Base-by-base conservation (phyloP, 768 basidiomycete species). In the Pholiota molesta region DNA sequence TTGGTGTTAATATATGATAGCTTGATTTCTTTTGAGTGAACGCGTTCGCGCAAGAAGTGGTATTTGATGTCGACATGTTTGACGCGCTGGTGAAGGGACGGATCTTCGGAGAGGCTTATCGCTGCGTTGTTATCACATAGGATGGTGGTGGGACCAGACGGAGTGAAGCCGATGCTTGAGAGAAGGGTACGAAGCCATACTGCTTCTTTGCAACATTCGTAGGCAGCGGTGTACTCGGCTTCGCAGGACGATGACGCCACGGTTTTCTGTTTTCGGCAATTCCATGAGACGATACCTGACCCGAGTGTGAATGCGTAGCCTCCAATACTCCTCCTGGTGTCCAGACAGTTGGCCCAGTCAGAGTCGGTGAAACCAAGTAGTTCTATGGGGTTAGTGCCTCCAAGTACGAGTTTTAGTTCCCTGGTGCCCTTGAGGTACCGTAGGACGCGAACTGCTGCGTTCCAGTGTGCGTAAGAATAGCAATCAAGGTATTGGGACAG, bases 201-300 rank as follows among this genome's bases (percentile, higher is more conserved):
- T 6, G 29, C 29, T 29, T 29, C 40, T 52, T 52, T 51, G 29
- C 21, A 26, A 17, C 21, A 21, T 31, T 52, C 52, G 21, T 8
- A 52, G 9, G 19, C 52, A 23, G 80, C 78, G 45, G 81, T 77
- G 64, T 83, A 82, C 65, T 84, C 81, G 0, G 81, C 77, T 66
- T 83, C 77, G 11, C 67, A 64, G 1, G 72, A 66, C 5, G 75
- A 77, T 9, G 68, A 52, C 0, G 74, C 68, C 17, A 75, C 67
- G 0, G 68, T 74, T 21, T 66, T 59, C 54, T 81, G 80, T 51
- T 74, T 73, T 52, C 71, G 73, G 16, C 72, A 71, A 21, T 61
- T 71, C 75, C 76, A 79, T 4, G 53, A 54, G 17, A 54, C 26
- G 17, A 54, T 28, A 5, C 55, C 58, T 2, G 45, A 63, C 8